Base-by-base conservation (phyloP, 139 green algal genomes). In the Chlorella sp. region DNA sequence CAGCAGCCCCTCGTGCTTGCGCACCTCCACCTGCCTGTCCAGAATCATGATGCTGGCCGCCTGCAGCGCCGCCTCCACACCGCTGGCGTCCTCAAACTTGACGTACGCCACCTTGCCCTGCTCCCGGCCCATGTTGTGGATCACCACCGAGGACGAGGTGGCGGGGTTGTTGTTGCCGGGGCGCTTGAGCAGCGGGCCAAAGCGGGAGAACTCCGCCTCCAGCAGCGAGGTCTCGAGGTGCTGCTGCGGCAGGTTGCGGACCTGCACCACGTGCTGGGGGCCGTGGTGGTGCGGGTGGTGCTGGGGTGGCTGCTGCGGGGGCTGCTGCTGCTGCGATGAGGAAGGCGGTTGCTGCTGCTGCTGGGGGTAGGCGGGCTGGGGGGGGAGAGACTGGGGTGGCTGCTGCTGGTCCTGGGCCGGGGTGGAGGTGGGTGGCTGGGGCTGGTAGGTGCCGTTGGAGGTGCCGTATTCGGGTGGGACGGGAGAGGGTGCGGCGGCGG, bases 191-290 rank as follows among this genome's bases (percentile, higher is more conserved):
- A 75, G 29, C 14, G 59, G 17, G 17, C 70, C 70, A 69, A 62
- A 75, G 33, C 70, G 69, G 70, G 32, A 35, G 33, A 75, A 75
- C 60, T 75, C 70, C 42, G 32, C 35, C 32, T 70, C 34, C 6
- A 75, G 60, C 59, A 68, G 5, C 3, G 69, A 32, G 23, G 32
- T 33, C 1, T 59, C 10, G 2, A 75, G 23, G 27, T 75, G 35
- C 4, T 26, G 24, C 36, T 62, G 67, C 2, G 67, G 36, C 26
- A 72, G 67, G 67, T 73, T 65, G 20, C 32, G 31, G 2, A 67
- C 69, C 31, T 67, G 62, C 3, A 62, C 24, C 42, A 55, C 10
- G 42, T 10, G 42, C 10, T 55, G 42, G 17, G 17, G 42, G 42
- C 42, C 17, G 42, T 55, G 42, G 42, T 55, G 42, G 42, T 10